Base-by-base conservation (phyloP, 2,329 filamentous ascomycete species). In the Ophiostoma triangulosporum region DNA sequence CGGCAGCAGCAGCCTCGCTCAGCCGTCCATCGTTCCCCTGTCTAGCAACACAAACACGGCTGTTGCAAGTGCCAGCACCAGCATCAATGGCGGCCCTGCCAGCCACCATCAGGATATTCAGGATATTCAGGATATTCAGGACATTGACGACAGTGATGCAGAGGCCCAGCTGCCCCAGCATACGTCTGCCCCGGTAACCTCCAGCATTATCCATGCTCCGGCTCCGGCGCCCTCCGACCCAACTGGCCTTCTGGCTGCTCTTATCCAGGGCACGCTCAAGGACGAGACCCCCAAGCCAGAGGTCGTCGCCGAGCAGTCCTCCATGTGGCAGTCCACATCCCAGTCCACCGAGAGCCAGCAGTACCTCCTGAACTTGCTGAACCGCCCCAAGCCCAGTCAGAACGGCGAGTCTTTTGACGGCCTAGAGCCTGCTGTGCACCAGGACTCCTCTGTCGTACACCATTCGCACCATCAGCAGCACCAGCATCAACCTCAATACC, bases 291-390 rank as follows among this genome's bases (percentile, higher is more conserved):
- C 60, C 56, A 64, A 63, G 59, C 58, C 58, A 26, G 55, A 60
- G n/a, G 59, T 58, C 2, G 20, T 49, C 20, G 17, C 50, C 3
- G 50, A 36, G 22, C 46, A 31, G 7, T 15, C 29, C n/a, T 15
- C 29, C 32, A 53, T 60, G 43, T 77, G 75, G 68, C 71, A 68
- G 58, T 67, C 71, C 26, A 70, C 71, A 32, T 71, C 77, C 43
- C 77, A 80, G 52, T 69, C 77, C 22, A 75, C 80, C 48, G 84
- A 88, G 65, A 87, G 89, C 4, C 86, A 94, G 67, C 83, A 91
- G 58, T 86, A 93, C 64, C 74, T 98, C 48, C 80, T 97, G 57
- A 85, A 88, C 61, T 74, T 97, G 55, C 77, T 98, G 58, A 93
- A 89, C 63, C 83, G 85, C 49, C 82, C 86, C 51, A 89, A 84